Base-by-base conservation (phyloP, 2,329 filamentous ascomycete species). In the Fusarium staphyleae region DNA sequence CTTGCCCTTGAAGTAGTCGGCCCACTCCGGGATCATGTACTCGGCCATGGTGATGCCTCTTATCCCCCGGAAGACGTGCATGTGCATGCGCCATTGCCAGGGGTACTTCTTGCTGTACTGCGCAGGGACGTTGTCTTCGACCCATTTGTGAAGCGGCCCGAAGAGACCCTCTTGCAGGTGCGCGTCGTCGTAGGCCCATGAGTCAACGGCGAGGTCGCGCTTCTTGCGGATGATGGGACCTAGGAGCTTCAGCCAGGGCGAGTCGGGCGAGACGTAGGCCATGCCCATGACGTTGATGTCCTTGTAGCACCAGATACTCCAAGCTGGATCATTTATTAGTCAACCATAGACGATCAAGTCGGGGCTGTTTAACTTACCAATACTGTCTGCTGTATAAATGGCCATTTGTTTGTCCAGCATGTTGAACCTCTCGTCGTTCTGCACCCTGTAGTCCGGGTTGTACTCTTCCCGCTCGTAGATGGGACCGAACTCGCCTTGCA, bases 291-390 rank as follows among this genome's bases (percentile, higher is more conserved):
- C 72, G 0, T 81, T 79, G 48, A 84, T 77, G 56, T 84, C 81
- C 65, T 84, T 84, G 68, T 82, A 84, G 0, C 80, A 69, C 81
- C 81, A 84, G 58, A 87, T 87, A 12, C 72, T 79, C 84, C 83
- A 87, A 36, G 80, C 50, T 74, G 11, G 2, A 9, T 3, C 14
- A 9, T 1, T 3, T 12, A 9, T 1, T 3, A 3, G 8, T 57
- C 7, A 55, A 35, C 3, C 1, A 15, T 3, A 18, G 2, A 1
- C 3, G 3, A 3, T 72, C 12, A 6, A 2, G 0, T 22, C 19
- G 0, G 3, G n/a, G 18, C 4, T 1, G 15, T 6, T 8, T 0
- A 4, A 48, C 52, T 1, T 37, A 63, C 62, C 63, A 18, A 66
- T 66, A 16, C 55, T 61, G 4, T 55, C 55, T 5, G 64, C 64